Conservation (phyloP, 495 filamentous ascomycete genomes). For the Penicillium nucicola region DNA sequence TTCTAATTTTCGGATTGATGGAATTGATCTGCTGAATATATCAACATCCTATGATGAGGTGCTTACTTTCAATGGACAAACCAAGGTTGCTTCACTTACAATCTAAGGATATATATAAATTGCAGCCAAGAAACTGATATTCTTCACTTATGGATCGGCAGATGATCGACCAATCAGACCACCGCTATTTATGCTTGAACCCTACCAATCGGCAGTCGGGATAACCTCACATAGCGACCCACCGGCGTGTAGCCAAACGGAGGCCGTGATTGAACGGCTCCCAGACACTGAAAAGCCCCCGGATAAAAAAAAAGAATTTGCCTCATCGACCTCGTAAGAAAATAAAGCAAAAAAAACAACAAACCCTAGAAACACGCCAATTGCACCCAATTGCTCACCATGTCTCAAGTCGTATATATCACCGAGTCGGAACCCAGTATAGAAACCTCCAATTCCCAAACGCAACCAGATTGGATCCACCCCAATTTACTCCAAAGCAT, state of each 20-base stretch:
- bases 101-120: too few relatives aligned
- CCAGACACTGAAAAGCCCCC: background rate
- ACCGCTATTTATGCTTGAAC: too few relatives aligned
- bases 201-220: too few relatives aligned
- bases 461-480: conserved; percentile 30
- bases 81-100: too few relatives aligned
- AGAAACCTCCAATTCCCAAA: conserved; percentile 9
- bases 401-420: conserved; percentile 25
- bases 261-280: background rate
- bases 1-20: too few relatives aligned
- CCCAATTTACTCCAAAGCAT: conserved; percentile 28
- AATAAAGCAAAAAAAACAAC: too few relatives aligned
- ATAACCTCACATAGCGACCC: conserved; percentile 2
- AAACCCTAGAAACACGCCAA: background rate
- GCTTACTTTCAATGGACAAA: too few relatives aligned
- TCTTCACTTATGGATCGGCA: too few relatives aligned
- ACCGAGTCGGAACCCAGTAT: conserved; percentile 12
- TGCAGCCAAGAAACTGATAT: too few relatives aligned
- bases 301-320: conserved; percentile 10
- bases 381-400: conserved; percentile 7
- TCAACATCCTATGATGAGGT: too few relatives aligned
- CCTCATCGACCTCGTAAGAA: background rate
- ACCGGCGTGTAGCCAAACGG: conserved; percentile 12
- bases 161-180: too few relatives aligned
- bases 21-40: too few relatives aligned